Evolutionary conservation across 2,329 filamentous ascomycete species (phyloP), one percentile per base, ranked within the genome.

Genomic region (Diaporthe vexans): DNA sequence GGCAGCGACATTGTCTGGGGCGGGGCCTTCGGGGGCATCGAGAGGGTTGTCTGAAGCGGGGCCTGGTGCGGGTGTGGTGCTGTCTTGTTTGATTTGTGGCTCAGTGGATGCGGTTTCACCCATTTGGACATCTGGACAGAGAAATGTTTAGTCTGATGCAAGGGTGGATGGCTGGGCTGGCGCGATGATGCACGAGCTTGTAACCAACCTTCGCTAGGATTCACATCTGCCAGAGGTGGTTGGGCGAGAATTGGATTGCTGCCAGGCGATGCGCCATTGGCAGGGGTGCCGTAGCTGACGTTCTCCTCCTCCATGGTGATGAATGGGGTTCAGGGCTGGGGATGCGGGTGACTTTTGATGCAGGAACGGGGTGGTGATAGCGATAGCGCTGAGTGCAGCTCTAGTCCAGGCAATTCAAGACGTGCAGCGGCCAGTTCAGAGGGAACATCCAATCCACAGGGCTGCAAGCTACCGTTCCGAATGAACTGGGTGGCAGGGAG

Each of bases 11-110:
- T 89, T 89, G 79, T 94, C 90, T 67, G 89, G 87, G 75, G 89
- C 88, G 48, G 91, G 91, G 65, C 88, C 92, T 75, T 90, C 87
- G 54, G 92, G 91, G 73, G 91, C 91, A 85, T 95, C 91, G 78
- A 93, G 86, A n/a, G 91, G 90, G 80, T 92, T 93, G 80, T 93
- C 91, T 76, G 85, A 85, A 65, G 80, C 79, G 73, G 83, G 86
- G 76, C 86, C 87, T 75, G 91, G 88, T 26, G 88, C 90, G 69
- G 89, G 87, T 43, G 90, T 90, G 52, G 88, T 86, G 79, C 86
- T 90, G 77, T 92, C 91, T 81, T 91, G 90, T 82, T 91, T 91
- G 72, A 91, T 87, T 48, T 83, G 83, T 63, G 86, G 83, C 54
- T 91, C 88, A 72, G 82, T 79, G 54, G 83, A 79, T 33, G 83